Conservation (phyloP, 306 rosid genomes). For the Lotus japonicus region DNA sequence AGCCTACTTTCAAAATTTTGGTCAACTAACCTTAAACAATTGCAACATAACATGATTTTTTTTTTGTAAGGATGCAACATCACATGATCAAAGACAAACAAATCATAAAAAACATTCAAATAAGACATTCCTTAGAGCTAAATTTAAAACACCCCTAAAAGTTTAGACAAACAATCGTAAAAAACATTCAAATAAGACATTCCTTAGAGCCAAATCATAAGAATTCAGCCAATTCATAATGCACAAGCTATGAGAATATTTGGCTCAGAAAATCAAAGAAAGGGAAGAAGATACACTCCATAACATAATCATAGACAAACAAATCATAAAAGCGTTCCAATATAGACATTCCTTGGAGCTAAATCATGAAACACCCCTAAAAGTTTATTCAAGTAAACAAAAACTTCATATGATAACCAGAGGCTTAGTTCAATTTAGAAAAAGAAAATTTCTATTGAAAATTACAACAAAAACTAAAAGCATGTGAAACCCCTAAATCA, state of each 20-base stretch:
- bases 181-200: too few relatives aligned
- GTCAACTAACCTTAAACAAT: too few relatives aligned
- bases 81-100: neutral
- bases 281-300: too few relatives aligned
- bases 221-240: neutral
- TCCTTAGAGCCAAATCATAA: too few relatives aligned
- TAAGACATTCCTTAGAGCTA: neutral
- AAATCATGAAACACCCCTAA: neutral
- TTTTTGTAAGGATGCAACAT: too few relatives aligned
- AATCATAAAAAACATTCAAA: neutral
- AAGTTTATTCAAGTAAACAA: neutral
- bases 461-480: too few relatives aligned
- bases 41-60: too few relatives aligned
- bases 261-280: neutral
- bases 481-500: too few relatives aligned
- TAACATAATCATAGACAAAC: too few relatives aligned
- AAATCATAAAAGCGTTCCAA: neutral
- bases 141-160: neutral
- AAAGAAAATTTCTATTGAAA: too few relatives aligned
- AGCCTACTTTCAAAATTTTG: neutral
- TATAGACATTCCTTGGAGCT: neutral
- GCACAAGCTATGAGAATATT: neutral
- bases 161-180: neutral
- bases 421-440: too few relatives aligned
- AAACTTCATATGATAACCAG: too few relatives aligned